Evolutionary conservation across 2,329 filamentous ascomycete species (phyloP), one percentile per base, ranked within the genome.

Genomic region (Colletotrichum plurivorum): DNA sequence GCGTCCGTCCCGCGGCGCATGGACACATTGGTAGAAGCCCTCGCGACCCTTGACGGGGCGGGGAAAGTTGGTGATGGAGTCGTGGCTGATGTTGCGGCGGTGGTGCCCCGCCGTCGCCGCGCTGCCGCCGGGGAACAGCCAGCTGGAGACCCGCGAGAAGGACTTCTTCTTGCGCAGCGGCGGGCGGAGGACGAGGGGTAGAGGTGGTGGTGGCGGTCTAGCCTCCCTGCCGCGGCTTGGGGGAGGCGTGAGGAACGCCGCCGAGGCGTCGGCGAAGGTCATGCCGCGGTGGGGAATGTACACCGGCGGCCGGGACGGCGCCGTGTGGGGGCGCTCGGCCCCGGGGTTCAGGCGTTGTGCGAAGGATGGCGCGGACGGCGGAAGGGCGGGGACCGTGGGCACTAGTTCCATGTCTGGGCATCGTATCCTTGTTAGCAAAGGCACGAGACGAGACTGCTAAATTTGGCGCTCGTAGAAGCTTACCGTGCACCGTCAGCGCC

Each of bases 101-200:
- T 81, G 76, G 53, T 78, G 73, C 43, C 80, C 73, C n/a, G 54
- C 55, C 5, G 48, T 63, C 54, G 63, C 74, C 39, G 75, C 73
- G 18, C 22, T 25, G 22, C 22, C 22, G 22, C 78, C 76, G 52
- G 85, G 82, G 72, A 87, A 88, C 27, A 91, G 80, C 88, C 89
- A 91, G 72, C 78, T 84, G 3, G 89, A 90, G 9, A 91, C 87
- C 16, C 85, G 83, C 10, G 88, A 89, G 75, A 92, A 91, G 0
- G 89, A 90, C 75, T 91, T 91, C 82, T 90, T 91, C 82, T 91
- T 91, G 67, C 89, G 82, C 70, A 91, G 76, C 2, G 88, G 87
- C 8, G 88, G 88, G n/a, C 86, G 85, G 64, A 89, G 82, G 16
- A 89, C 84, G 25, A 90, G 82, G 0, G 88, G 88, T 5, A 90